Base-by-base conservation (phyloP, 78 protist species). In the Guillardia theta region DNA sequence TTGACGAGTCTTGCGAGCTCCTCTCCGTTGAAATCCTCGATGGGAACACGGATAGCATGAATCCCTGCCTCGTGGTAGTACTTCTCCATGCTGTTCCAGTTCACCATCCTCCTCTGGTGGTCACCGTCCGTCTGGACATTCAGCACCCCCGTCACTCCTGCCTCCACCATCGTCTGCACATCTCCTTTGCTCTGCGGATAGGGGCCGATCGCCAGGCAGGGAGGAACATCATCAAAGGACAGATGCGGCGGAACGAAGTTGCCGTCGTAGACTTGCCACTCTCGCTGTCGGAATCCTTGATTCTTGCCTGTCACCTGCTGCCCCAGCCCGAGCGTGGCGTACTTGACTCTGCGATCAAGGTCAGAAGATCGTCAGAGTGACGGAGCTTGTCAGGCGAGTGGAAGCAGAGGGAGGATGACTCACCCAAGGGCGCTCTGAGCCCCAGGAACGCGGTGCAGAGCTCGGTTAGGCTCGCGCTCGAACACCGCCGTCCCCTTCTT, bases 51-150 rank as follows among this genome's bases (percentile, higher is more conserved):
- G 87, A 70, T 70, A 6, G 37, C 87, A 6, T 24, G 45, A 24
- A 70, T 70, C 9, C 87, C 87, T 18, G 87, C 87, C 6, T 36
- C 8, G 44, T 36, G 41, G 87, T 70, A 70, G 39, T 22, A 6
- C 70, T 58, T 6, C 70, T 58, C 70, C 90, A 78, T 78, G 53
- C 12, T 0, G 48, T 8, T 18, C 90, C 90, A 78, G 48, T 78
- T n/a, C 24, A 78, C 24, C 90, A 78, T 78, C 53, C 90, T 3
- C 50, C 50, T 46, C 48, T 78, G 18, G 48, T 78, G 90, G 48
- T 78, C 90, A 8, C 45, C 45, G 90, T 78, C 50, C 90, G 90
- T 78, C 90, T 78, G 90, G 90, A 78, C 90, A 19, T 78, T 78
- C 53, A 78, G 90, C 18, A 78, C 90, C 0, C 90, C 90, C 9